Percentiles rank a stretch among this genome's conserved stretches.
These are phyloP conservation scores for Cladosporium phlei DNA, from an alignment of 2,329 filamentous ascomycete genomes.

Conservation along the genomic window DNA sequence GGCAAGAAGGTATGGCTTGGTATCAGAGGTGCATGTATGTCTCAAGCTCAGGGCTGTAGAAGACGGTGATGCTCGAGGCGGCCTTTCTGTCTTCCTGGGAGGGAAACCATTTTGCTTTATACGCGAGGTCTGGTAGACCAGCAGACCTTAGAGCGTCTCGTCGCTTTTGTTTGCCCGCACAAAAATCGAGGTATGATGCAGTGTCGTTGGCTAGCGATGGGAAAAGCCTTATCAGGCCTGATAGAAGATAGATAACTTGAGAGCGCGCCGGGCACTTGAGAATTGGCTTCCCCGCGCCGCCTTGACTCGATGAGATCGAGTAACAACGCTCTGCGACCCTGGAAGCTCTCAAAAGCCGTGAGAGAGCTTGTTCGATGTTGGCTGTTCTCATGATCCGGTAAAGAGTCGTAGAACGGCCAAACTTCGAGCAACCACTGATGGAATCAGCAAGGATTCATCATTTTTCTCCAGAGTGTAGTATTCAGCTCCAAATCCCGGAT, in stretches of 20 bases:
- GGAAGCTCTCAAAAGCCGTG: not conserved
- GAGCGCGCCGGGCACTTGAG: not conserved
- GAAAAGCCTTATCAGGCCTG: slow-evolving; percentile 16
- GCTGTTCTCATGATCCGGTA: too few species aligned
- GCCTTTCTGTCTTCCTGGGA: not conserved
- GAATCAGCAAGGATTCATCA: too few species aligned
- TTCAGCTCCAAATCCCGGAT: too few species aligned
- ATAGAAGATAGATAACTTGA: slow-evolving; percentile 12
- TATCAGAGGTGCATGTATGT: too few species aligned
- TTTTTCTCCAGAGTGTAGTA: too few species aligned
- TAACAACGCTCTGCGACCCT: slow-evolving; percentile 16
- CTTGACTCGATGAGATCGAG: slow-evolving; percentile 24
- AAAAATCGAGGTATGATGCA: too few species aligned
- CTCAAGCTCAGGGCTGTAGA: not conserved
- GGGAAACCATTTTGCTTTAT: not conserved
- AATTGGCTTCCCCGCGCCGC: not conserved
- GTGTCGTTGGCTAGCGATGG: not conserved
- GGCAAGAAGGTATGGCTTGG: not conserved
- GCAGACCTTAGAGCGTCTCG: not conserved
- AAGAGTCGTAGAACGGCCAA: too few species aligned
- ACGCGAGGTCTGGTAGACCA: not conserved
- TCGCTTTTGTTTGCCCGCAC: too few species aligned
- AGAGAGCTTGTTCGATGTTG: too few species aligned
- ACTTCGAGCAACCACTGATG: too few species aligned
- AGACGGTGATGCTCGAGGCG: not conserved